phyloP scores from a whole-genome alignment of 129 eudicot genomes.

The sunflower (Helianthus annuus) region DNA sequence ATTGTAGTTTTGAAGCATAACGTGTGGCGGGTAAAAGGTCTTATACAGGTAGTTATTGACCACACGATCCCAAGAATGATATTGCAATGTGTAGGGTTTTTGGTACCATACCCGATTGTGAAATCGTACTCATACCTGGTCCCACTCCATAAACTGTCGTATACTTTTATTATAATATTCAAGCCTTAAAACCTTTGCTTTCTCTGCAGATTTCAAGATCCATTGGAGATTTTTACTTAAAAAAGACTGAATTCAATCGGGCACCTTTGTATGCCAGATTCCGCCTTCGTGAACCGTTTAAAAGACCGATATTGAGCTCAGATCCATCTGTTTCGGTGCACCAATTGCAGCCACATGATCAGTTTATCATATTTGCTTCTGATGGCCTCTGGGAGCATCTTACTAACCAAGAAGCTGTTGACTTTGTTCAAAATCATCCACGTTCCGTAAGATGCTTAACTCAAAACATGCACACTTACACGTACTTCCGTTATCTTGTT shows the following conservation, averaged over 20 bases:
- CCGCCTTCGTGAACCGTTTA: slow-evolving; percentile 86
- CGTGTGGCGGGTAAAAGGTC: slow-evolving; percentile 96
- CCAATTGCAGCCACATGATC: slow-evolving; percentile 81
- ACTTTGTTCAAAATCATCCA: slow-evolving; percentile 77
- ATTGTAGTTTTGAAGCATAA: slow-evolving; percentile 90
- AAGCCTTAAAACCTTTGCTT: neutral
- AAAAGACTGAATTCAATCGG: slow-evolving; percentile 84
- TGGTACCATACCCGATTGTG: too few relatives aligned
- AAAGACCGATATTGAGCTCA: slow-evolving; percentile 83
- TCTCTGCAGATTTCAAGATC: slow-evolving; percentile 77
- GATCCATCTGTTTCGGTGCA: slow-evolving; percentile 78
- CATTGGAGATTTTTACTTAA: slow-evolving; percentile 86
- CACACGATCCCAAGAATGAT: neutral
- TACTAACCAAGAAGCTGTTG: slow-evolving; percentile 92
- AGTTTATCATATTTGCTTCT: slow-evolving; percentile 93
- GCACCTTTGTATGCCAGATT: slow-evolving; percentile 80
- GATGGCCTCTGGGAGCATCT: slow-evolving; percentile 99
- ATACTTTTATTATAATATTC: neutral
- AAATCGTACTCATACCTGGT: too few relatives aligned
- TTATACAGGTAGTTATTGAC: slow-evolving; percentile 63
- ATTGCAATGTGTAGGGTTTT: too few relatives aligned
- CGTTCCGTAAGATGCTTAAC: slow-evolving; percentile 54
- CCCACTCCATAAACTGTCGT: neutral
- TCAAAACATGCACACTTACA: neutral
- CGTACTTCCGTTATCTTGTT: neutral